These are phyloP conservation scores for Naumovozyma dairenensis DNA, from an alignment of 805 yeast genomes.

Conservation along the genomic window DNA sequence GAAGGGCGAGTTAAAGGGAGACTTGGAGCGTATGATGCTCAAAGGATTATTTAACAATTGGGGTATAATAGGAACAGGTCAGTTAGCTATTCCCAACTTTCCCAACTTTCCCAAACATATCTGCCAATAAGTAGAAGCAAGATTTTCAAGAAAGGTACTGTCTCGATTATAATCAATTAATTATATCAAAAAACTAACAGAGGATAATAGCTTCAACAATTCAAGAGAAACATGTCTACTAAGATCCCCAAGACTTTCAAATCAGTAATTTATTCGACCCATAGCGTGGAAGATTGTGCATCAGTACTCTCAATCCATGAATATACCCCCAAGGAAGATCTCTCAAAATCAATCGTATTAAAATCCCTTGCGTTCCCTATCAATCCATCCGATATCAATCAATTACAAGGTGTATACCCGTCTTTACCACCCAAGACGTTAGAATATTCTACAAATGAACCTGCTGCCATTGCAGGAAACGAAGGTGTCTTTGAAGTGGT, in stretches of 20 bases:
- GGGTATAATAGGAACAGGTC: no score
- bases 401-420: slow-evolving; percentile 78
- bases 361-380: slow-evolving; percentile 72
- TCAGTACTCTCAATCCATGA: slow-evolving; percentile 21
- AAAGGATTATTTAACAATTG: no score
- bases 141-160: no score
- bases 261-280: slow-evolving; percentile 24
- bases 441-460: slow-evolving; percentile 48
- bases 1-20: no score
- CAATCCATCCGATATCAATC: slow-evolving; percentile 85
- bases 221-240: slow-evolving; percentile 16
- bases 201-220: no score
- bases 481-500: slow-evolving; percentile 86
- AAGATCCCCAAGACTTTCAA: slow-evolving; percentile 19
- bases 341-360: slow-evolving; percentile 36
- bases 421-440: slow-evolving; percentile 50
- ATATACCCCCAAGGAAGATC: slow-evolving; percentile 21
- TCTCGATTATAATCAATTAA: no score
- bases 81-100: no score
- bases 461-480: slow-evolving; percentile 83
- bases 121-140: no score
- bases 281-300: slow-evolving; percentile 23
- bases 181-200: no score
- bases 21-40: no score
- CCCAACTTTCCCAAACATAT: no score